Evolutionary conservation across 148 eudicot genomes (phyloP), one percentile per base, ranked within the genome.

Genomic region (Rhododendron ovatum): DNA sequence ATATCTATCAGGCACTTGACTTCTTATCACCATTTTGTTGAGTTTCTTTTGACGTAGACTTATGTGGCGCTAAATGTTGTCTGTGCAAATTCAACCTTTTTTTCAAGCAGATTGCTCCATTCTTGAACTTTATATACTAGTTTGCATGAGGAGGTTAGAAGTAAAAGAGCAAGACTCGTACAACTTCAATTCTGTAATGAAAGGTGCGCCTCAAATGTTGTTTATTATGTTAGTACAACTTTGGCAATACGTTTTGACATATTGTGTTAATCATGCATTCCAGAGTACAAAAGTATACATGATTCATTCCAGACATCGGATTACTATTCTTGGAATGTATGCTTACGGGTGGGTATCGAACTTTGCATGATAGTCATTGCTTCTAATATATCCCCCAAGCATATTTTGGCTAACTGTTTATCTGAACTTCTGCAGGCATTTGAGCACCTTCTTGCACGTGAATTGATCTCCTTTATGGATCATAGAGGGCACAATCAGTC

Each of bases 71-170:
- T 77, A 20, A 77, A 43, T 20, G 28, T 43, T 77, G 80, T 43
- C 51, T 35, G 50, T 41, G 14, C 51, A 77, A 22, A 77, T 75
- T 20, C 47, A 37, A 37, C 79, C 47, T 24, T 77, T 3, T 41
- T 55, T 9, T 77, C 17, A 77, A 39, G 80, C 80, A 77, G 80
- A 93, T 89, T 96, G 98, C 89, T 96, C 98, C 69, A 84, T 93
- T 84, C 86, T 96, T 80, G 98, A 95, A 86, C 94, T 96, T 65
- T 95, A 92, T 88, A 88, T 95, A 59, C 88, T 96, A 85, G 96
- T 96, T 74, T 96, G 98, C 88, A 93, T 96, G 98, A 95, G 92
- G 91, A 94, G 98, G 90, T 84, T 96, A 78, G 99, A 96, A 92
- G 88, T 91, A 53, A 94, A 91, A 92, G 99, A 96, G 88, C 93